phyloP scores from a whole-genome alignment of 2,329 filamentous ascomycete genomes.

The Aureobasidium sp. region DNA sequence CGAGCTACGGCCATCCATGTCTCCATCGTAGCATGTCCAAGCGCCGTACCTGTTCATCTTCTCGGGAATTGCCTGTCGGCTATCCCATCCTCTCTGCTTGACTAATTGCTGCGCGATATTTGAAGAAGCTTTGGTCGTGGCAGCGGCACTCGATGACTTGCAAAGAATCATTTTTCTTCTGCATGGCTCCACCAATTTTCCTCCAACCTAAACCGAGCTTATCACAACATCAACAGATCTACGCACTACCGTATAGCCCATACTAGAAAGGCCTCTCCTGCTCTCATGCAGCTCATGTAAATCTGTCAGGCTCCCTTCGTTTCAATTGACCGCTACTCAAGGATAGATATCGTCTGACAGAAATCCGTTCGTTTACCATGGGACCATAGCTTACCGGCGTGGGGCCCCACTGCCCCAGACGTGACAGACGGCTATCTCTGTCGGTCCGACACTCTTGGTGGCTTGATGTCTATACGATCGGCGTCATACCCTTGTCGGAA shows the following conservation, averaged over 20 bases:
- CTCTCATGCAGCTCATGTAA: neutral
- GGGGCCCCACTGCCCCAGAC: constrained; percentile 5
- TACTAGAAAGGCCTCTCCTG: no score
- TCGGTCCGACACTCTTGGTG: constrained; percentile 4
- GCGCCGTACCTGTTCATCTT: neutral
- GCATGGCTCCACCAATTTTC: neutral
- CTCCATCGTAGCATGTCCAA: neutral
- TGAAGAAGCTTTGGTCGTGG: neutral
- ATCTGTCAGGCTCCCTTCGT: neutral
- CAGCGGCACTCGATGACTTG: neutral
- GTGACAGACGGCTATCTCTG: neutral
- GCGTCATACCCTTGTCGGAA: neutral
- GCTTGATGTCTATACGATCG: neutral
- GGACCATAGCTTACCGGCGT: constrained; percentile 1
- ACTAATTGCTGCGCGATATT: constrained; percentile 4
- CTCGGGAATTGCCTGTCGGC: neutral
- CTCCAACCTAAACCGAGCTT: neutral
- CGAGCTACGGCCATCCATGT: neutral
- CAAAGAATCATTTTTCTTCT: constrained; percentile 7
- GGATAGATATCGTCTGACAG: neutral
- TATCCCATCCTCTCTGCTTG: neutral
- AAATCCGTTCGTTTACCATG: neutral
- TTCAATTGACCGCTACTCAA: neutral
- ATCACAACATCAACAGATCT: neutral
- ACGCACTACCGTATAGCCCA: neutral